These are phyloP conservation scores for Castanospermum australe DNA, from an alignment of 306 rosid genomes.

Conservation along the genomic window DNA sequence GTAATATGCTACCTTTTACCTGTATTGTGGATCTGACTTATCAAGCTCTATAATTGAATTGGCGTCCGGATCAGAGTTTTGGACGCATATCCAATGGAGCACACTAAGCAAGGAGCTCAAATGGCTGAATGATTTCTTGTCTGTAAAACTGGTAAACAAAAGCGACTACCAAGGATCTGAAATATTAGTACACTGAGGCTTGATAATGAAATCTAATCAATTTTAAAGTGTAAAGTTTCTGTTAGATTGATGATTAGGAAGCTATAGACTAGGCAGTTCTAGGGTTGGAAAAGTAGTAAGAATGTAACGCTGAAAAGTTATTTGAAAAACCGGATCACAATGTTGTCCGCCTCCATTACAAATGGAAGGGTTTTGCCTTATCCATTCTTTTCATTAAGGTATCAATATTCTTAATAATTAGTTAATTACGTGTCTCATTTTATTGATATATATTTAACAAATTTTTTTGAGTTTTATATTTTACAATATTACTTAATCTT, in stretches of 20 bases:
- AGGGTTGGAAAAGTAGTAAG: too few relatives aligned
- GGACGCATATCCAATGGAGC: background rate
- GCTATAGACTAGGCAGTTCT: too few relatives aligned
- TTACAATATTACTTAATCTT: too few relatives aligned
- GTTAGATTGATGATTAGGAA: background rate
- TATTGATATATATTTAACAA: too few relatives aligned
- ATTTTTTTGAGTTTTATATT: too few relatives aligned
- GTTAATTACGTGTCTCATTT: too few relatives aligned
- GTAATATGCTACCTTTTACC: background rate
- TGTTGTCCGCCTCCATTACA: too few relatives aligned
- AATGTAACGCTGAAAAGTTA: background rate
- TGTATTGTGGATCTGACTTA: background rate
- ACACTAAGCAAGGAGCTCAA: background rate
- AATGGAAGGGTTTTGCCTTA: too few relatives aligned
- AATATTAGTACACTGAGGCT: background rate
- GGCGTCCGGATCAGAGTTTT: background rate
- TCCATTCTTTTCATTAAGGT: too few relatives aligned
- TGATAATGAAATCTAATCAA: background rate
- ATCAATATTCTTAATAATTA: too few relatives aligned
- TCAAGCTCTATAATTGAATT: background rate
- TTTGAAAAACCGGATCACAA: too few relatives aligned
- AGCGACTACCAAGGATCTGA: background rate
- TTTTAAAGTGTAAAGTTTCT: background rate
- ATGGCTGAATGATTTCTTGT: background rate
- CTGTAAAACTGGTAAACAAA: background rate